Evolutionary conservation across 768 basidiomycete genomes (phyloP).

Genomic region (Mycena venus): DNA sequence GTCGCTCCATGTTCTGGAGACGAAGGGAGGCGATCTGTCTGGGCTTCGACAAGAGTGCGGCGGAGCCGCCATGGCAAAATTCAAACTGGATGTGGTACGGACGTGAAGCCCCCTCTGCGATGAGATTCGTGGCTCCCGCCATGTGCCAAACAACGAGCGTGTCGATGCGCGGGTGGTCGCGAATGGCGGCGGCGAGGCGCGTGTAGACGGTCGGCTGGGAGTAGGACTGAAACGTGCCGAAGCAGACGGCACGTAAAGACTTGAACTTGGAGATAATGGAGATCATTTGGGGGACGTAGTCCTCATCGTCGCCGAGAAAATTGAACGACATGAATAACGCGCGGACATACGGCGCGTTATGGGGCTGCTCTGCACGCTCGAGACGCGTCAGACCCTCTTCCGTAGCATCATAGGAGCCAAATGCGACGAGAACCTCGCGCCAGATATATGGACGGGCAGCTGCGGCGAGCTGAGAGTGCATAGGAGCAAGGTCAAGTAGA

Average conservation of each 20-base stretch:
- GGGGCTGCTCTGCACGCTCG: background rate
- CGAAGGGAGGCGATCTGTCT: background rate
- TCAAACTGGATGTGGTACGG: conserved; percentile 3
- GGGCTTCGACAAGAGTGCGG: background rate
- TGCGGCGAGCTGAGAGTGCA: conserved; percentile 9
- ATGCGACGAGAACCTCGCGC: conserved; percentile 14
- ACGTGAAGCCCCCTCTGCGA: background rate
- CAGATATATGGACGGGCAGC: conserved; percentile 17
- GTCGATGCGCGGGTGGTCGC: conserved; percentile 14
- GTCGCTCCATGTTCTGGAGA: background rate
- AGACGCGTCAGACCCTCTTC: background rate
- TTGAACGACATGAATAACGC: conserved; percentile 10
- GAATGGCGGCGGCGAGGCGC: background rate
- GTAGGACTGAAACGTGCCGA: conserved; percentile 8
- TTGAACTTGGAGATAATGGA: background rate
- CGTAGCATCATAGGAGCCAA: background rate
- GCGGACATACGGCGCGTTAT: conserved; percentile 2
- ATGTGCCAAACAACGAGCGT: conserved; percentile 3
- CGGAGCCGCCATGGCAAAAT: background rate
- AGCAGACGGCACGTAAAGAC: conserved; percentile 2
- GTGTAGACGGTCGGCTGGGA: conserved; percentile 6
- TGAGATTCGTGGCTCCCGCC: background rate
- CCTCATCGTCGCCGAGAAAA: background rate
- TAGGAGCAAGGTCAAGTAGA: conserved; percentile 6
- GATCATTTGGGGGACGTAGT: background rate